Percentiles rank a stretch among this genome's conserved stretches.
Conservation (phyloP, 768 basidiomycete species). For the Tricholoma flavovirens region DNA sequence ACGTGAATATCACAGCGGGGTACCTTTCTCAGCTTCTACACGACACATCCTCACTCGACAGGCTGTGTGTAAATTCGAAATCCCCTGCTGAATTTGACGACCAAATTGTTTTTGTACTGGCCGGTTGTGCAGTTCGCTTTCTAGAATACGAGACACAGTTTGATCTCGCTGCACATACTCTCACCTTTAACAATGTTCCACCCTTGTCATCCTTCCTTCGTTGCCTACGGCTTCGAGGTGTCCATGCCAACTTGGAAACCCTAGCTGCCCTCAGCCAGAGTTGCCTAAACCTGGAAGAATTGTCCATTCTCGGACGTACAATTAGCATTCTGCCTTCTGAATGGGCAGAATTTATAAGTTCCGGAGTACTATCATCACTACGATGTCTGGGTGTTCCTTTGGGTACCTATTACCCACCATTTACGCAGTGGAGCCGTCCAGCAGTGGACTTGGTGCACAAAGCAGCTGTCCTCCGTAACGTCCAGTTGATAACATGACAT, state of each 20-base stretch:
- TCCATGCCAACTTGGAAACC: slow-evolving; percentile 31
- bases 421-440: slow-evolving; percentile 28
- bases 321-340: slow-evolving; percentile 31
- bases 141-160: slow-evolving; percentile 38
- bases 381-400: slow-evolving; percentile 30
- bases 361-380: slow-evolving; percentile 29
- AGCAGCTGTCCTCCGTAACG: slow-evolving; percentile 12
- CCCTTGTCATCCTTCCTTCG: slow-evolving; percentile 25
- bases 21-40: slow-evolving; percentile 35
- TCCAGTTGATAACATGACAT: slow-evolving; percentile 13
- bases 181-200: slow-evolving; percentile 28
- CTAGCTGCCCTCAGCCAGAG: slow-evolving; percentile 27
- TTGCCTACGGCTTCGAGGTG: slow-evolving; percentile 36
- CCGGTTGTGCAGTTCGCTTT: slow-evolving; percentile 33
- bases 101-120: slow-evolving; percentile 35
- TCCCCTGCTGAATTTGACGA: slow-evolving; percentile 31
- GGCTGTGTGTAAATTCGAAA: slow-evolving; percentile 31
- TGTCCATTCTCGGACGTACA: slow-evolving; percentile 36
- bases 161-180: slow-evolving; percentile 16
- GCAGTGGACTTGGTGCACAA: slow-evolving; percentile 13
- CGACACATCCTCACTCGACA: slow-evolving; percentile 29
- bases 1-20: slow-evolving; percentile 38
- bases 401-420: slow-evolving; percentile 37
- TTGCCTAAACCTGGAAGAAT: slow-evolving; percentile 34
- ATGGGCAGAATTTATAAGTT: slow-evolving; percentile 37